Evolutionary conservation across 1,284 basidiomycete species (phyloP).

Genomic region (Calocybe gambosa): DNA sequence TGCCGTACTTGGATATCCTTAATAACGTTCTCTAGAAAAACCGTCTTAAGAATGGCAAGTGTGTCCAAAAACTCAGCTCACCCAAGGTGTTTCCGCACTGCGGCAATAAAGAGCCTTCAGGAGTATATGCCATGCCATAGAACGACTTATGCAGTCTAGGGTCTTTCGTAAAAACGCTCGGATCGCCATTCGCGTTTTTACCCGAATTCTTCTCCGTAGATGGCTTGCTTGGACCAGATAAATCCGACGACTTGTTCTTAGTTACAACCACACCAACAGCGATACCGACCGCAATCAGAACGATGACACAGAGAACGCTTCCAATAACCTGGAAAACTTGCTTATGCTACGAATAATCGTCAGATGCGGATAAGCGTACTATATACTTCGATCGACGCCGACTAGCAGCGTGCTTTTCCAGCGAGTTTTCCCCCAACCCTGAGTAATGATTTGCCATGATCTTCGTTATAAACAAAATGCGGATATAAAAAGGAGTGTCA

Average conservation of each 20-base stretch:
- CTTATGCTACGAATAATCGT: conserved; percentile 1
- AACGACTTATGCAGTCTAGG: conserved; percentile 53
- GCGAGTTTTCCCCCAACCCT: conserved; percentile 2
- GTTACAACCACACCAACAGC: conserved; percentile 48
- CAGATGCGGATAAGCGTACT: conserved; percentile 4
- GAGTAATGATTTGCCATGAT: conserved; percentile 6
- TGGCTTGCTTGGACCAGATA: conserved; percentile 2
- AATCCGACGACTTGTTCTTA: conserved; percentile 23
- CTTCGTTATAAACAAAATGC: not conserved
- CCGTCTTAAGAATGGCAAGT: not conserved
- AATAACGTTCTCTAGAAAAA: conserved; percentile 27
- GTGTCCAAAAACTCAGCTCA: conserved; percentile 14
- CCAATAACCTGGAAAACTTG: conserved; percentile 38
- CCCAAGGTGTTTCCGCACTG: conserved; percentile 40
- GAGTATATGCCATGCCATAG: conserved; percentile 64
- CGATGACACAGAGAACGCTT: conserved; percentile 35
- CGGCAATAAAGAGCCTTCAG: conserved; percentile 45
- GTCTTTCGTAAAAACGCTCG: conserved; percentile 56
- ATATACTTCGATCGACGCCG: conserved; percentile 13
- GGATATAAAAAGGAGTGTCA: too few species aligned
- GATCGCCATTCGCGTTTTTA: conserved; percentile 31
- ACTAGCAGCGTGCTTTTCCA: conserved; percentile 5
- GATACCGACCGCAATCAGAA: conserved; percentile 43
- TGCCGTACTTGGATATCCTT: conserved; percentile 37
- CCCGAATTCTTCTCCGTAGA: not conserved